Evolutionary conservation across 1,284 basidiomycete genomes (phyloP).

Genomic region (Phylloboletellus chloephorus): DNA sequence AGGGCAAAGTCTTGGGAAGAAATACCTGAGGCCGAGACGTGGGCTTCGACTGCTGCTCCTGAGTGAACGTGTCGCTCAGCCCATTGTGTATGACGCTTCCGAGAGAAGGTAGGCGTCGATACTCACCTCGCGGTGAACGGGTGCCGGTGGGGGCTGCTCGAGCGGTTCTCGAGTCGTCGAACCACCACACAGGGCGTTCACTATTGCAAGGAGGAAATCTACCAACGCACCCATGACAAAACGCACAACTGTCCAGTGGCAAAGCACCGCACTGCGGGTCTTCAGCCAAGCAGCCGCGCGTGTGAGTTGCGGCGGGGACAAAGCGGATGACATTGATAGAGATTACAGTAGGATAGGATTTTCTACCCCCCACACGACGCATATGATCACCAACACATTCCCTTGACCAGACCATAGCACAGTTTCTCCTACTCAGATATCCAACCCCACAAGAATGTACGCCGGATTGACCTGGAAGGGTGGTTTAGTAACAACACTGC

Average conservation of each 20-base stretch:
- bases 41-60: slow-evolving; percentile 21
- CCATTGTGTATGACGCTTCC: slow-evolving; percentile 5
- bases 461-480: slow-evolving; percentile 65
- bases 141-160: background rate
- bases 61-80: slow-evolving; percentile 3
- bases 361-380: slow-evolving; percentile 24
- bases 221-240: slow-evolving; percentile 21
- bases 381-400: slow-evolving; percentile 24
- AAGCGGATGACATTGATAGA: slow-evolving; percentile 4
- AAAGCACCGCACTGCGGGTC: too few relatives aligned
- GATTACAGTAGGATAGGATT: slow-evolving; percentile 9
- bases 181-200: slow-evolving; percentile 22
- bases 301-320: too few relatives aligned
- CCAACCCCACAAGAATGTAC: slow-evolving; percentile 72
- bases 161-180: slow-evolving; percentile 15
- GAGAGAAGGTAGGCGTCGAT: background rate
- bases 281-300: background rate
- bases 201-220: slow-evolving; percentile 26
- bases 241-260: too few relatives aligned
- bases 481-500: slow-evolving; percentile 69
- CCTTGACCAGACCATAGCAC: slow-evolving; percentile 26
- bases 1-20: background rate
- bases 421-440: slow-evolving; percentile 43
- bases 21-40: slow-evolving; percentile 18
- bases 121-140: slow-evolving; percentile 16